Evolutionary conservation across 768 basidiomycete genomes (phyloP).

Genomic region (Pleurotus ostreatus): DNA sequence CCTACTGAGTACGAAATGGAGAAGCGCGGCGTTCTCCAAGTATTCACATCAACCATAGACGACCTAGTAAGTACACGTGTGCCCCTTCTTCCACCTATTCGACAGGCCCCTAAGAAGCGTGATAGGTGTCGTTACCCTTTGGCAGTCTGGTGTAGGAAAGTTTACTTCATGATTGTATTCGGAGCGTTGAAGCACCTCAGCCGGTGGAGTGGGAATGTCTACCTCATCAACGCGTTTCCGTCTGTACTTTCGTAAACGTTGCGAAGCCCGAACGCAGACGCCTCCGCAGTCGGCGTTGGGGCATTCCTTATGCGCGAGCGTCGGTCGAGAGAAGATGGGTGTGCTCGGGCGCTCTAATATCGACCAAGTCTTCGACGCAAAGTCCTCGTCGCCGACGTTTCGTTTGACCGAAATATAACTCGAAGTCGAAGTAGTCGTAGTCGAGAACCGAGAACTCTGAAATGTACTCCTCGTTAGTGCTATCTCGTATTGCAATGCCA

Average conservation of each 20-base stretch:
- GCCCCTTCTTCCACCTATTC: not conserved
- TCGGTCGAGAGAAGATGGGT: slow-evolving; percentile 7
- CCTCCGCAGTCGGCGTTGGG: not conserved
- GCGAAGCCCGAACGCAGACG: not conserved
- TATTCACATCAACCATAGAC: too few species aligned
- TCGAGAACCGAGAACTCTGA: slow-evolving; percentile 19
- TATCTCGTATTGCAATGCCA: not conserved
- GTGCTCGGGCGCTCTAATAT: slow-evolving; percentile 16
- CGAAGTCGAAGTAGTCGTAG: slow-evolving; percentile 21
- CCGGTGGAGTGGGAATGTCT: slow-evolving; percentile 5
- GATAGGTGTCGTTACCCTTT: not conserved
- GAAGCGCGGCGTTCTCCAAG: too few species aligned
- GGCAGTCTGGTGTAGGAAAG: not conserved
- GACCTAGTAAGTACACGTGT: too few species aligned
- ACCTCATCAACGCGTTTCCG: not conserved
- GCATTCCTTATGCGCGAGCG: not conserved
- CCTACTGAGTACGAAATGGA: too few species aligned
- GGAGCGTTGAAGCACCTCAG: slow-evolving; percentile 7
- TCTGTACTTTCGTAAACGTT: not conserved
- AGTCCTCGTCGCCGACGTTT: slow-evolving; percentile 11
- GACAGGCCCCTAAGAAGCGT: not conserved
- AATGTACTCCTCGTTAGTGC: too few species aligned
- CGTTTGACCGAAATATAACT: slow-evolving; percentile 17
- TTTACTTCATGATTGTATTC: slow-evolving; percentile 10
- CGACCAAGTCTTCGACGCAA: slow-evolving; percentile 14